Evolutionary conservation across 2,329 filamentous ascomycete species (phyloP).

Genomic region (Tolypocladium amazonense): DNA sequence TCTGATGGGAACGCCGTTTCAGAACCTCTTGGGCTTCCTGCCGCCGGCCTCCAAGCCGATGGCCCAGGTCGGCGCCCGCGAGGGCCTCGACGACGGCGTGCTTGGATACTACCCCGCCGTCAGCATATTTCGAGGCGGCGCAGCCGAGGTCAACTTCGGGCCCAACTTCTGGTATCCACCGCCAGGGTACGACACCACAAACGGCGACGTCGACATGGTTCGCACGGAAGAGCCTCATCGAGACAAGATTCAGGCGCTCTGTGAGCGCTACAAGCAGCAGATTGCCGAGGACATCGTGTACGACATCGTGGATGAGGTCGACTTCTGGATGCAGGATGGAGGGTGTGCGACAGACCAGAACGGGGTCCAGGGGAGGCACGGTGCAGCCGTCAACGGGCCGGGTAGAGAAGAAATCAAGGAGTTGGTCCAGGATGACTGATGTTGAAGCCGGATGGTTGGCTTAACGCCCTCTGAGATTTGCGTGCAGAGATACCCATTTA

Average conservation of each 20-base stretch:
- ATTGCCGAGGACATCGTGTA: conserved; percentile 90
- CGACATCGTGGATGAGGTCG: conserved; percentile 89
- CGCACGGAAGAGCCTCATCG: conserved; percentile 10
- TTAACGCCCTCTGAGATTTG: not conserved
- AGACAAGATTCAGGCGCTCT: conserved; percentile 46
- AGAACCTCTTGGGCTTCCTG: conserved; percentile 78
- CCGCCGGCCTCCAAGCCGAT: conserved; percentile 76
- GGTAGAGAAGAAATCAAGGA: conserved; percentile 52
- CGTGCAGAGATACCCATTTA: conserved; percentile 15
- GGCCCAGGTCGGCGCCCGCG: conserved; percentile 62
- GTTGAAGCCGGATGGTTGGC: not conserved
- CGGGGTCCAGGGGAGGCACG: conserved; percentile 32
- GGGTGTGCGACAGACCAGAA: conserved; percentile 36
- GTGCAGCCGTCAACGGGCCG: conserved; percentile 30
- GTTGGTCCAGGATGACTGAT: conserved; percentile 50
- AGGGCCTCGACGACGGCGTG: conserved; percentile 88
- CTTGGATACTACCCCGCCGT: conserved; percentile 93
- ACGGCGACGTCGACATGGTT: conserved; percentile 38
- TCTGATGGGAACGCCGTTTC: conserved; percentile 77
- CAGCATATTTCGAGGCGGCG: conserved; percentile 82
- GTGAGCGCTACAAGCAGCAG: conserved; percentile 80
- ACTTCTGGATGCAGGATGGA: conserved; percentile 71
- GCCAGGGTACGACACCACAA: conserved; percentile 37
- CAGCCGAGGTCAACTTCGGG: conserved; percentile 89
- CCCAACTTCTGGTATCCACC: conserved; percentile 88